These are phyloP conservation scores for Podaxis mareebaensis DNA, from an alignment of 768 basidiomycete genomes.

Conservation along the genomic window DNA sequence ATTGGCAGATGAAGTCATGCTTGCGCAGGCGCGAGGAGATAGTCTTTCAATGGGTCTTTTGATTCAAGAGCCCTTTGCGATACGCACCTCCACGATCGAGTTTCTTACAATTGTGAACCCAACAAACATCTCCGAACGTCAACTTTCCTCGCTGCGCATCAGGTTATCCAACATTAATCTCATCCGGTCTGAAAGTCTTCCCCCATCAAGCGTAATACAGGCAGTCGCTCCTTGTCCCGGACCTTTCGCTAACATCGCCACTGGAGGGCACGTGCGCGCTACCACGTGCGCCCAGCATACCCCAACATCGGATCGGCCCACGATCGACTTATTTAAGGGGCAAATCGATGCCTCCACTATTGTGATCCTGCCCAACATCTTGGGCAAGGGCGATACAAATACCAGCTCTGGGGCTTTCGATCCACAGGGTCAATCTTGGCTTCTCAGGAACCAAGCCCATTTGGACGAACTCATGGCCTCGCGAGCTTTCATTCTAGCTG, in stretches of 20 bases:
- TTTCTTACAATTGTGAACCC: constrained; percentile 12
- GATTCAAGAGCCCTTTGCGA: constrained; percentile 10
- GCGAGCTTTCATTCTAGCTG: constrained; percentile 13
- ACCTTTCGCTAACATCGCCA: constrained; percentile 13
- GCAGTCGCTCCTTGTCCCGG: constrained; percentile 13
- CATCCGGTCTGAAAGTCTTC: constrained; percentile 16
- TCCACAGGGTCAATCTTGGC: constrained; percentile 12
- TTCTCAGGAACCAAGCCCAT: background rate
- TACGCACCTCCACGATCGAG: constrained; percentile 12
- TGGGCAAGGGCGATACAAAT: constrained; percentile 15
- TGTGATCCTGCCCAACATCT: constrained; percentile 11
- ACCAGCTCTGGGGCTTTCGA: constrained; percentile 10
- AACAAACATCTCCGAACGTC: background rate
- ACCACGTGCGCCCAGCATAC: constrained; percentile 12
- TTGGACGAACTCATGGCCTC: constrained; percentile 17
- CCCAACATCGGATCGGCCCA: background rate
- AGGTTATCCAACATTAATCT: constrained; percentile 14
- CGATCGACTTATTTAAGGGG: constrained; percentile 10
- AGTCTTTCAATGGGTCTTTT: constrained; percentile 13
- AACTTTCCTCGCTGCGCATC: constrained; percentile 7
- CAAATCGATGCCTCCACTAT: constrained; percentile 16
- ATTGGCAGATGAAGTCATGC: constrained; percentile 12
- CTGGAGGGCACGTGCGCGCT: constrained; percentile 14
- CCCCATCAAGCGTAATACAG: background rate
- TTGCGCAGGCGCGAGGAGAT: constrained; percentile 9